phyloP scores from a whole-genome alignment of 371 early-diverging fungal species.

The Zancudomyces culisetae region DNA sequence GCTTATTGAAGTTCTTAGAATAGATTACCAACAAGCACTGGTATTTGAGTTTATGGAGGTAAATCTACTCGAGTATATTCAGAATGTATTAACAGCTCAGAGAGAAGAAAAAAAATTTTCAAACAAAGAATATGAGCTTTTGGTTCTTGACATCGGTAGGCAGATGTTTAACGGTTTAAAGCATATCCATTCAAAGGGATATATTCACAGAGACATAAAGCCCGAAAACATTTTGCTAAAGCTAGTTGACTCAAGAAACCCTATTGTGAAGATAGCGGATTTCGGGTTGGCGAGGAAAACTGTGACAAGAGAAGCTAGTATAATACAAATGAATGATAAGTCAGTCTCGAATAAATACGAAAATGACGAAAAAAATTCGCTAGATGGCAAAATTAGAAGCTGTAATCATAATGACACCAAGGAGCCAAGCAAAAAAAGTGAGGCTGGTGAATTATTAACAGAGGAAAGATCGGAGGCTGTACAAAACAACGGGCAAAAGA shows the following conservation, averaged over 20 bases:
- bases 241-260: constrained; percentile 10
- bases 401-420: neutral
- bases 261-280: constrained; percentile 74
- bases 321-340: too few species aligned
- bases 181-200: constrained; percentile 73
- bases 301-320: too few species aligned
- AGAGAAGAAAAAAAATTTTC: constrained; percentile 30
- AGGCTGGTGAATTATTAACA: too few species aligned
- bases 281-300: constrained; percentile 82
- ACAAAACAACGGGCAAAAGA: neutral
- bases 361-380: neutral
- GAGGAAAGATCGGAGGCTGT: too few species aligned
- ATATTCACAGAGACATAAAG: constrained; percentile 89
- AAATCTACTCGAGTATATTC: constrained; percentile 55
- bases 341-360: neutral
- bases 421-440: neutral
- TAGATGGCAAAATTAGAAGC: neutral
- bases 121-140: constrained; percentile 27
- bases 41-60: constrained; percentile 89
- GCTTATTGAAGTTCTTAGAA: constrained; percentile 65
- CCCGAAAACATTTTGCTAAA: constrained; percentile 63
- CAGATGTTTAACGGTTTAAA: constrained; percentile 69
- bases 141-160: constrained; percentile 38
- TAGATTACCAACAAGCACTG: constrained; percentile 60
- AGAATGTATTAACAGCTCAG: constrained; percentile 40